Percentiles rank a stretch among this genome's conserved stretches.
Evolutionary conservation across 139 green algal species (phyloP).

Genomic region (Asterochloris erici): DNA sequence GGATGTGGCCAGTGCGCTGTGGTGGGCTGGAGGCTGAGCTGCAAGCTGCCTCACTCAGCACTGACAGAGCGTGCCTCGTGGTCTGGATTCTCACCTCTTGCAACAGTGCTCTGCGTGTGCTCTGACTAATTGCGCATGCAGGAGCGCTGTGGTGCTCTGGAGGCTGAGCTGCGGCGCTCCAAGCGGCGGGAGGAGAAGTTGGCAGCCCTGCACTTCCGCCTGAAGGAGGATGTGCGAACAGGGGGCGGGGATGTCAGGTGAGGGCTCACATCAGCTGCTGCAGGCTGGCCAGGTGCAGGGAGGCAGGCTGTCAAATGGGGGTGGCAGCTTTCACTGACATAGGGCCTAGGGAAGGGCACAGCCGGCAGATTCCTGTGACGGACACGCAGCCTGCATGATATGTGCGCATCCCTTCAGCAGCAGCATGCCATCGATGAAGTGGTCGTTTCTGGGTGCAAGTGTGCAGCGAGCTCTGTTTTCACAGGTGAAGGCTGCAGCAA

Average conservation of each 20-base stretch:
- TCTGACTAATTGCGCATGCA: too few relatives aligned
- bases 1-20: too few relatives aligned
- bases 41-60: too few relatives aligned
- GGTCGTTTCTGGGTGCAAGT: too few relatives aligned
- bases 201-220: constrained; percentile 66
- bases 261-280: not conserved
- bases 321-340: not conserved
- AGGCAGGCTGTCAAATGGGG: not conserved
- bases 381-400: not conserved
- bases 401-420: not conserved
- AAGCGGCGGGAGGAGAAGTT: constrained; percentile 79
- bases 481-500: too few relatives aligned
- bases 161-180: constrained; percentile 63
- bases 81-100: too few relatives aligned
- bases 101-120: too few relatives aligned
- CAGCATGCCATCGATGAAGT: not conserved
- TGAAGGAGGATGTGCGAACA: constrained; percentile 62
- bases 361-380: too few relatives aligned
- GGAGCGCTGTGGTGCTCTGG: constrained; percentile 26
- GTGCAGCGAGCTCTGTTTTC: too few relatives aligned
- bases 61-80: too few relatives aligned
- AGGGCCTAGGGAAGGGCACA: too few relatives aligned
- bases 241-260: constrained; percentile 26
- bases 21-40: too few relatives aligned
- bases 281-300: not conserved